Base-by-base conservation (phyloP, 257 asterid species). In the Cynanchum wilfordii region DNA sequence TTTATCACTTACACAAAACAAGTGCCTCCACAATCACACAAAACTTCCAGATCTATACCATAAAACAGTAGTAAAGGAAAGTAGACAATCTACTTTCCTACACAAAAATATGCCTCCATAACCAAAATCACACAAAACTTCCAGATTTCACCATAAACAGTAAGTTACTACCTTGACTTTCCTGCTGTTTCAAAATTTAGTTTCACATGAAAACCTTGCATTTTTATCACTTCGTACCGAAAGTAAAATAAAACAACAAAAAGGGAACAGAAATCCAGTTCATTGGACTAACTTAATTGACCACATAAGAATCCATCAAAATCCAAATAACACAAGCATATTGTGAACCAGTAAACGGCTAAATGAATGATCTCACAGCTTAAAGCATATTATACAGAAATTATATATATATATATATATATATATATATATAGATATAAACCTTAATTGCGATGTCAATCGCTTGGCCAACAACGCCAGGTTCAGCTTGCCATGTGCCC, bases 401-500 rank as follows among this genome's bases (percentile, higher is more conserved):
- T n/a, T n/a, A n/a, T n/a, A n/a, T n/a, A n/a, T n/a, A n/a, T n/a
- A n/a, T n/a, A n/a, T n/a, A n/a, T n/a, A n/a, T n/a, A n/a, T n/a
- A n/a, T n/a, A n/a, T n/a, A n/a, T n/a, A n/a, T n/a, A n/a, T n/a
- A n/a, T n/a, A n/a, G n/a, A n/a, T n/a, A n/a, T n/a, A n/a, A n/a
- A n/a, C n/a, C 87, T 83, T 83, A 58, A 89, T 75, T 29, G 96
- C 96, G 57, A 76, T 63, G 54, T 79, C 84, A 75, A 89, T 80
- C 60, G 86, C 89, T 51, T 83, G 82, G 20, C 85, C 89, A 51
- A 87, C 87, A 55, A 82, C 76, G n/a, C 88, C 89, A 67, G 86
- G 78, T 10, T 71, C 86, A 70, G 92, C 83, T 85, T 81, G 86
- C 87, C 87, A 89, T 30, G 96, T 89, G 70, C 96, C 92, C 38